phyloP scores from a whole-genome alignment of 805 yeast species.

The Candida endomychidarum region DNA sequence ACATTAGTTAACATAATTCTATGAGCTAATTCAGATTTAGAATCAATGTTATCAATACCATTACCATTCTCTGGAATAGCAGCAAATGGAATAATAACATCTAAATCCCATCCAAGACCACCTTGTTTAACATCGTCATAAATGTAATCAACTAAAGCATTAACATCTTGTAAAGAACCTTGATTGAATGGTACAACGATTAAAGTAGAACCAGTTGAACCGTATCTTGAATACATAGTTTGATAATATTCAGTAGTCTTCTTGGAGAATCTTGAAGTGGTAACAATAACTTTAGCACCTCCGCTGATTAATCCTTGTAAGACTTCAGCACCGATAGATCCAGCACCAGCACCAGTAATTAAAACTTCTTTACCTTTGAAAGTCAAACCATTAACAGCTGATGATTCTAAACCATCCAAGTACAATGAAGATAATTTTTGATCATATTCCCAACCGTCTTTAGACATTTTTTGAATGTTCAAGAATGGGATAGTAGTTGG shows the following conservation, averaged over 20 bases:
- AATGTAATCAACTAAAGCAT: slow-evolving; percentile 79
- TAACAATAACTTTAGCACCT: slow-evolving; percentile 96
- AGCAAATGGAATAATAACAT: slow-evolving; percentile 94
- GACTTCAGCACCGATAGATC: slow-evolving; percentile 97
- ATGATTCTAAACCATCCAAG: slow-evolving; percentile 88
- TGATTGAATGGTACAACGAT: slow-evolving; percentile 99
- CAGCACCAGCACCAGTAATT: slow-evolving; percentile 98
- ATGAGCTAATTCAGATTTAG: slow-evolving; percentile 96
- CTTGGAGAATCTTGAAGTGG: slow-evolving; percentile 94
- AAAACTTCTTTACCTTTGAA: slow-evolving; percentile 86
- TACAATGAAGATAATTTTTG: slow-evolving; percentile 71
- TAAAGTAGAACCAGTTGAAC: slow-evolving; percentile 88
- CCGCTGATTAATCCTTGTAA: slow-evolving; percentile 93
- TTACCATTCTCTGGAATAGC: slow-evolving; percentile 99
- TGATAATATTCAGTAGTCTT: slow-evolving; percentile 95
- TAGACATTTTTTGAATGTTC: slow-evolving; percentile 78
- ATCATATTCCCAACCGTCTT: slow-evolving; percentile 85
- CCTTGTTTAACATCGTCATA: slow-evolving; percentile 80
- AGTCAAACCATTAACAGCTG: slow-evolving; percentile 92
- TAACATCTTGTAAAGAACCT: slow-evolving; percentile 93
- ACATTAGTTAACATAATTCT: slow-evolving; percentile 97
- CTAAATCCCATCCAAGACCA: slow-evolving; percentile 98
- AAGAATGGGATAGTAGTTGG: slow-evolving; percentile 91
- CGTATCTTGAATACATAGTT: slow-evolving; percentile 85
- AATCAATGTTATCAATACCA: slow-evolving; percentile 88